phyloP scores from a whole-genome alignment of 306 rosid species.

The Pyrus communis region DNA sequence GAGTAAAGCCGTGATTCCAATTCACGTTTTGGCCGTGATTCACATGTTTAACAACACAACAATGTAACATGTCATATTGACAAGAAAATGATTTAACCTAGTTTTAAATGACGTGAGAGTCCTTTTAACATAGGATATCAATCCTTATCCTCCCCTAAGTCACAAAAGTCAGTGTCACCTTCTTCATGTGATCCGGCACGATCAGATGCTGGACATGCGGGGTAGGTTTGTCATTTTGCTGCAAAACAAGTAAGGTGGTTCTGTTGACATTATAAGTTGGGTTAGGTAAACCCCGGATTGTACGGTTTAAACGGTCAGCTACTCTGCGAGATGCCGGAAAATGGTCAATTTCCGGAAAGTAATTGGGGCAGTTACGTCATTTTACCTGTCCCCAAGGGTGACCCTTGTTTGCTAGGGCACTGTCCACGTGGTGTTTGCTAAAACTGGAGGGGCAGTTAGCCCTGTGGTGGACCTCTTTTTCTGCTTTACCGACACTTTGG shows the following conservation, averaged over 20 bases:
- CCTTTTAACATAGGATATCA: background rate
- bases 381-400: background rate
- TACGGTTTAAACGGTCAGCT: conserved; percentile 14
- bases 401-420: background rate
- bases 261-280: background rate
- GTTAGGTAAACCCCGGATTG: background rate
- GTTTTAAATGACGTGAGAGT: conserved; percentile 18
- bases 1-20: background rate
- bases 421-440: conserved; percentile 45
- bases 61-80: background rate
- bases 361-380: conserved; percentile 1
- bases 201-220: background rate
- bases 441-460: background rate
- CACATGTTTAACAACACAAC: background rate
- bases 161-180: background rate
- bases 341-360: background rate
- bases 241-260: background rate
- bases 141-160: background rate
- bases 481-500: conserved; percentile 59
- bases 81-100: background rate
- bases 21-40: too few species aligned
- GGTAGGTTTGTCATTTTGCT: conserved; percentile 29
- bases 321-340: background rate
- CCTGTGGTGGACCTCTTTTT: conserved; percentile 21
- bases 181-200: background rate